A percentile compares a stretch with the other conserved stretches of the same genome.
phyloP scores from a whole-genome alignment of 805 yeast species.

The Zygoascus ofunaensis region DNA sequence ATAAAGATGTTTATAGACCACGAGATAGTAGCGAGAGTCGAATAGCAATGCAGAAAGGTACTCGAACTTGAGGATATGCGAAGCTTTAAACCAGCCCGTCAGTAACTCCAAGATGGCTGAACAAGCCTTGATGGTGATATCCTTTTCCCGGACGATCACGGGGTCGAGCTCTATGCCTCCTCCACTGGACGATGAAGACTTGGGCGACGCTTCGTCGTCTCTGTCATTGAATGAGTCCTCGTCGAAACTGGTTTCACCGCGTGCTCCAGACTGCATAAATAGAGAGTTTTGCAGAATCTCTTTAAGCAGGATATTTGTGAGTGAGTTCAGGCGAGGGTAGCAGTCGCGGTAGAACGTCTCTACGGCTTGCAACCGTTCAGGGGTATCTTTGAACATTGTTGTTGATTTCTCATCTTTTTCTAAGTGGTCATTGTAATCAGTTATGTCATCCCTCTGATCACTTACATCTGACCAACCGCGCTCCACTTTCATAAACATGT shows the following conservation, averaged over 20 bases:
- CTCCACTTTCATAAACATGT: constrained; percentile 62
- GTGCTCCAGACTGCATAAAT: constrained; percentile 9
- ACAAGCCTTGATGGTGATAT: constrained; percentile 49
- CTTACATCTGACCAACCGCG: constrained; percentile 41
- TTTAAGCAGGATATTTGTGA: constrained; percentile 56
- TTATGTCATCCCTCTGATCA: background rate
- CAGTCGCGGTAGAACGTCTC: constrained; percentile 49
- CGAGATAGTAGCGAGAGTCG: constrained; percentile 53
- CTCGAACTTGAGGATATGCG: constrained; percentile 72
- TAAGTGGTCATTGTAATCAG: background rate
- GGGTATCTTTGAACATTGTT: background rate
- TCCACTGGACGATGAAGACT: background rate
- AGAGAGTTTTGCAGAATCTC: constrained; percentile 46
- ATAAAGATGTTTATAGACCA: constrained; percentile 29
- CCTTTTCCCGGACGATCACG: constrained; percentile 42
- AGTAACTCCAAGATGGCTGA: constrained; percentile 45
- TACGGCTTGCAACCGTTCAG: constrained; percentile 37
- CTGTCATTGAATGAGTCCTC: background rate
- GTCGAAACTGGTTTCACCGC: background rate
- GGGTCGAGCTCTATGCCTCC: constrained; percentile 6
- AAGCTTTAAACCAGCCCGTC: constrained; percentile 67
- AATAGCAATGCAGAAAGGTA: constrained; percentile 61
- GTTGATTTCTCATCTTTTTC: background rate
- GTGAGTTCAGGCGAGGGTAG: constrained; percentile 49
- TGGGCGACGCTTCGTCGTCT: background rate